These are phyloP conservation scores for Microstegium vimineum DNA, from an alignment of 176 grass and related monocot species.

Conservation along the genomic window DNA sequence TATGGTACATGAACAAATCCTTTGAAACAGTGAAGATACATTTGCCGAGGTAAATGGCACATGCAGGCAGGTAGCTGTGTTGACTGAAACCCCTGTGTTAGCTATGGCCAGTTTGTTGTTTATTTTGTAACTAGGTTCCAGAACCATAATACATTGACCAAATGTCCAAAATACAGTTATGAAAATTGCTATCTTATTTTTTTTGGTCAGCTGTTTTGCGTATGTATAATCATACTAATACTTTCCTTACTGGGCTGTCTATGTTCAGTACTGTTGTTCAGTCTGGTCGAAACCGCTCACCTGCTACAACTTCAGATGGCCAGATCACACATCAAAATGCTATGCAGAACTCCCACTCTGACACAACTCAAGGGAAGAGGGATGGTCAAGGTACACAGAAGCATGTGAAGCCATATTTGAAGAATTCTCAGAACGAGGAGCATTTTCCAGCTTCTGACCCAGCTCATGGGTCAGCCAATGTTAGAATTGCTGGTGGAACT, in stretches of 20 bases:
- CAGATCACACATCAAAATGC: constrained; percentile 27
- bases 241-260: constrained; percentile 28
- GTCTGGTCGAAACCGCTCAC: constrained; percentile 32
- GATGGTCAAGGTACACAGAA: constrained; percentile 32
- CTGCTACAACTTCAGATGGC: constrained; percentile 37
- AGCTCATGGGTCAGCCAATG: constrained; percentile 25
- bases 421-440: constrained; percentile 35
- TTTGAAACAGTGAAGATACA: background rate
- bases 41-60: background rate
- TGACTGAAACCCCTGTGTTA: background rate
- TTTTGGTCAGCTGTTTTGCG: constrained; percentile 12
- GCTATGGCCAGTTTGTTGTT: background rate
- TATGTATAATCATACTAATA: background rate
- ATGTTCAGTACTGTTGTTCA: constrained; percentile 38
- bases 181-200: background rate
- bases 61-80: background rate
- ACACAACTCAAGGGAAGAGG: constrained; percentile 24
- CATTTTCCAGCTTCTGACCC: constrained; percentile 41
- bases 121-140: background rate
- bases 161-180: background rate
- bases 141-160: background rate
- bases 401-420: constrained; percentile 46
- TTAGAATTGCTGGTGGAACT: constrained; percentile 39
- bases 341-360: constrained; percentile 19
- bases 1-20: background rate